Conservation (phyloP, 768 basidiomycete genomes). For the Xerocomellus dryophilus region DNA sequence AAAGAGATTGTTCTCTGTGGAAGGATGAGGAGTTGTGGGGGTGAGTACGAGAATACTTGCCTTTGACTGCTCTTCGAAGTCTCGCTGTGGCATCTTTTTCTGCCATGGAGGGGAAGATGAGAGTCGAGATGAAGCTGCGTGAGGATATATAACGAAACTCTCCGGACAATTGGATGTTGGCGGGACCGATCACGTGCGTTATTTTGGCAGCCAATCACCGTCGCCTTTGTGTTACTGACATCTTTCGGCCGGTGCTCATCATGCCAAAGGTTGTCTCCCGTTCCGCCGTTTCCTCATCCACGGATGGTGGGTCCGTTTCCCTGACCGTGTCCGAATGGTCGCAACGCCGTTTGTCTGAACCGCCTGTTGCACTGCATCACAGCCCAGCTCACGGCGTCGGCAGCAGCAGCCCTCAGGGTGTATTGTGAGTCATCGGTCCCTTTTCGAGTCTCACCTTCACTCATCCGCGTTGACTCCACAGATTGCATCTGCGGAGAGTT, state of each 20-base stretch:
- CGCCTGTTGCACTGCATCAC: constrained; percentile 8
- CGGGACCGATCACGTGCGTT: constrained; percentile 27
- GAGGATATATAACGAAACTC: constrained; percentile 19
- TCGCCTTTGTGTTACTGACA: neutral
- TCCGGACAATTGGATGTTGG: constrained; percentile 25
- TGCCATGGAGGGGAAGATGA: constrained; percentile 52
- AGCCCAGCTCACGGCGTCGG: constrained; percentile 80
- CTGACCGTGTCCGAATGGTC: neutral
- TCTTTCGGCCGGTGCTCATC: constrained; percentile 2
- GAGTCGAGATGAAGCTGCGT: constrained; percentile 20
- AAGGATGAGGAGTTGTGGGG: constrained; percentile 15
- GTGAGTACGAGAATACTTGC: constrained; percentile 32
- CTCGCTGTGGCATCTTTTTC: constrained; percentile 77
- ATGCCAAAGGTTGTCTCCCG: constrained; percentile 95
- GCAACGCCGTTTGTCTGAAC: neutral
- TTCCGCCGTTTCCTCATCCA: constrained; percentile 84
- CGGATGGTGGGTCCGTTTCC: constrained; percentile 57
- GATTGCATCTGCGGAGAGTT: constrained; percentile 90
- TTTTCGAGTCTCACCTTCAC: constrained; percentile 5
- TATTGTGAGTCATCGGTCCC: constrained; percentile 57
- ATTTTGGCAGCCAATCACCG: constrained; percentile 7
- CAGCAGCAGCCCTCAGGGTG: constrained; percentile 71
- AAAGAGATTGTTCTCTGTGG: constrained; percentile 88
- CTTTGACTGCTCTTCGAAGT: constrained; percentile 78
- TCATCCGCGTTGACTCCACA: constrained; percentile 31